Conservation (phyloP, 169 alveolate species). For the Cryptosporidium sp. region DNA sequence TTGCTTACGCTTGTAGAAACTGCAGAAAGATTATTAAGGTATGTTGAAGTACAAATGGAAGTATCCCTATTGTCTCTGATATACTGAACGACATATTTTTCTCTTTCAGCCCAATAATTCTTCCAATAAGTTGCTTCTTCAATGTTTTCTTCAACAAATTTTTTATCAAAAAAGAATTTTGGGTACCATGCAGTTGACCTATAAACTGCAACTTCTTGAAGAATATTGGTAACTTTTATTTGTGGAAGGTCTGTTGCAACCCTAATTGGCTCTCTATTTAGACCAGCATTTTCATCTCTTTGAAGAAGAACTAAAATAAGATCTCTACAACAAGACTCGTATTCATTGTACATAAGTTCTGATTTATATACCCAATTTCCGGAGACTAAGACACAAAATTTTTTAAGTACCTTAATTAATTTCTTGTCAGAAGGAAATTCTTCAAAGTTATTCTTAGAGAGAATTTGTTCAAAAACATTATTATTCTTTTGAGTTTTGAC, state of each 20-base stretch:
- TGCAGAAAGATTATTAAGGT: constrained; percentile 34
- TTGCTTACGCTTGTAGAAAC: constrained; percentile 53
- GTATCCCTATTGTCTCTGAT: constrained; percentile 66
- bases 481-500: constrained; percentile 10
- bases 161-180: constrained; percentile 40
- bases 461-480: neutral
- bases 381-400: constrained; percentile 63
- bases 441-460: neutral
- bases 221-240: constrained; percentile 57
- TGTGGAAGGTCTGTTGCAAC: constrained; percentile 76
- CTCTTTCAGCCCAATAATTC: constrained; percentile 70
- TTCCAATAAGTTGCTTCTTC: constrained; percentile 63
- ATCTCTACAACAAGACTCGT: constrained; percentile 73
- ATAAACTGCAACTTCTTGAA: constrained; percentile 50
- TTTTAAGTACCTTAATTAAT: constrained; percentile 9
- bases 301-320: constrained; percentile 62
- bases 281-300: constrained; percentile 72
- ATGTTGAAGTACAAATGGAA: constrained; percentile 37
- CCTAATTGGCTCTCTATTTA: constrained; percentile 73
- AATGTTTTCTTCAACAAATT: constrained; percentile 46
- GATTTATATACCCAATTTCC: constrained; percentile 72
- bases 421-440: constrained; percentile 40
- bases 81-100: constrained; percentile 64
- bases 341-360: constrained; percentile 55
- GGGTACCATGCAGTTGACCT: constrained; percentile 76